A percentile compares a stretch with the other conserved stretches of the same genome.
Conservation (phyloP, 139 green algal genomes). For the Eudorina sp. region DNA sequence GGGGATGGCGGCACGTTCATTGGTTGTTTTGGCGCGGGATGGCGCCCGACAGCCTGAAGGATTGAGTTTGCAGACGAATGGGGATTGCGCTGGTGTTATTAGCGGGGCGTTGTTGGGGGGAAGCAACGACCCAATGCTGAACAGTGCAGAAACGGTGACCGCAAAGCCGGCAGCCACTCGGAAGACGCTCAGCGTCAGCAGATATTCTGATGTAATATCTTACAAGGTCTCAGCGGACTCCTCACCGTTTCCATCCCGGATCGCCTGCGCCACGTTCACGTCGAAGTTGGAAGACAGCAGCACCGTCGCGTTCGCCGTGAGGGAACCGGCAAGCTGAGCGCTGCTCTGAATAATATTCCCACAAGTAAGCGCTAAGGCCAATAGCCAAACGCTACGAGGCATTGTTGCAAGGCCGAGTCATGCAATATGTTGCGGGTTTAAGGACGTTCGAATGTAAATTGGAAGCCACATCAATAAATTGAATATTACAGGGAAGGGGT, state of each 20-base stretch:
- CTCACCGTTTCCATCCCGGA: conserved; percentile 2
- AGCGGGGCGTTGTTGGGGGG: too few species aligned
- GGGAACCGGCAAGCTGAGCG: neutral
- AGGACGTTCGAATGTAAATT: neutral
- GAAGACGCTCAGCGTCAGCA: too few species aligned
- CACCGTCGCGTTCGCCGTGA: neutral
- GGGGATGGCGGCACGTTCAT: too few species aligned
- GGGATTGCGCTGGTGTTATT: too few species aligned
- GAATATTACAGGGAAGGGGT: neutral
- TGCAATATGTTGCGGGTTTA: neutral
- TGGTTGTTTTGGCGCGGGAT: too few species aligned
- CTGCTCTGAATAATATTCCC: neutral
- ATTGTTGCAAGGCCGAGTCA: too few species aligned
- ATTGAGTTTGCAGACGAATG: too few species aligned
- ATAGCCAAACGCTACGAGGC: neutral
- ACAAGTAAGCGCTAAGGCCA: neutral
- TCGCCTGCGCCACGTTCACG: neutral
- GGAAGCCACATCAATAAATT: neutral
- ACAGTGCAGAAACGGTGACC: too few species aligned
- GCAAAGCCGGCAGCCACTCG: too few species aligned
- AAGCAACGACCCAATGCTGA: too few species aligned
- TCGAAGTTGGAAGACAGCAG: conserved; percentile 12
- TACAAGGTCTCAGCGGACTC: neutral
- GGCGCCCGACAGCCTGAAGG: too few species aligned
- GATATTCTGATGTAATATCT: too few species aligned